Base-by-base conservation (phyloP, 1,284 basidiomycete genomes). In the Phenoliferia sp. region DNA sequence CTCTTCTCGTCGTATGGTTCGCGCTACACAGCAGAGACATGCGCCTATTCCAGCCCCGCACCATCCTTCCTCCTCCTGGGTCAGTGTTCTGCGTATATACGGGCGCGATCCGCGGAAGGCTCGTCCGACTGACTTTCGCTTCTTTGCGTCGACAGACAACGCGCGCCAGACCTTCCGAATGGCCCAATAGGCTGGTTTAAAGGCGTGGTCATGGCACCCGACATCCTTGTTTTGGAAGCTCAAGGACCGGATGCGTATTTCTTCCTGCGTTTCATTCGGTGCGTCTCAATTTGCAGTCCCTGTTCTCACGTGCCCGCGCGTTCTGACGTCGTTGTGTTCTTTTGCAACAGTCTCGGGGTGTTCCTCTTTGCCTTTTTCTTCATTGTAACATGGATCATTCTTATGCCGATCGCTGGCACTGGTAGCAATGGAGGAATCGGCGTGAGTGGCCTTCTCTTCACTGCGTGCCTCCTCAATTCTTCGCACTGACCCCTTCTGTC, bases 171-270 rank as follows among this genome's bases (percentile, higher is more conserved):
- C 22, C 57, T 59, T n/a, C 31, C 29, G 22, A 59, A 22, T 26
- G 28, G 35, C 28, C 57, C 57, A n/a, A 59, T 59, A 33, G 32
- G 35, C 34, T 59, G 57, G 57, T 22, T 59, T 22, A 59, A 36
- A 31, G 35, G 32, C 26, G 57, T 59, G 22, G 31, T 59, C 33
- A 16, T 28, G 34, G 35, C 57, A 7, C 32, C 57, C 57, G 32
- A 34, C 15, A 7, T 15, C 15, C 9, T 59, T 26, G 35, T 59
- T 26, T 28, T 59, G 22, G 19, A 35, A 26, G 26, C 32, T n/a
- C 57, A 59, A 59, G 94, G 94, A 39, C 84, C 92, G 67, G 95
- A 99, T 77, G 90, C 94, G 35, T 99, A 95, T 82, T 88, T 96
- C 78, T 97, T 92, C 76, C 86, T 96, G 59, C 88, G 92, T 65